Evolutionary conservation across 257 asterid species (phyloP).

Genomic region (Gentiana straminea): DNA sequence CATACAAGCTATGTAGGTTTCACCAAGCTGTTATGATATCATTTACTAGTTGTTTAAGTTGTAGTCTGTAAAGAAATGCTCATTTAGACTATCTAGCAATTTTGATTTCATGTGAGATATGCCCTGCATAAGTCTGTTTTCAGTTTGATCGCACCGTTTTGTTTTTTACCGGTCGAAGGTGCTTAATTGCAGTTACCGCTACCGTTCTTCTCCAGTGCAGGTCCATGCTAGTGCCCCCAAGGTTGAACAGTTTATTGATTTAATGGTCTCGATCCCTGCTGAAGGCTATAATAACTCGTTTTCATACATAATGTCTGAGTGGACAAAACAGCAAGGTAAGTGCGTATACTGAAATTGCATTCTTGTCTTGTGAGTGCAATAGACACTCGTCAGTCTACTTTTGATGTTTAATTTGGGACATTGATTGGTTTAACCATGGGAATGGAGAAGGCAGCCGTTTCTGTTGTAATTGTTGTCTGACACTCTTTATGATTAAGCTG

Average conservation of each 20-base stretch:
- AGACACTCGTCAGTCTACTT: not conserved
- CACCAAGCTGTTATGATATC: no score
- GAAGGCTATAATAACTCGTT: slow-evolving; percentile 71
- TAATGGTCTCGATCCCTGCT: slow-evolving; percentile 66
- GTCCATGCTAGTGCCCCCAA: slow-evolving; percentile 84
- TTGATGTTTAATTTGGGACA: not conserved
- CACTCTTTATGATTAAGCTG: no score
- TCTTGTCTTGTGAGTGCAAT: not conserved
- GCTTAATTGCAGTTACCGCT: slow-evolving; percentile 4
- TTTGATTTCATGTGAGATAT: not conserved
- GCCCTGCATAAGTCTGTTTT: not conserved
- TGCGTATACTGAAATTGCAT: slow-evolving; percentile 9
- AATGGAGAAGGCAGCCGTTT: no score
- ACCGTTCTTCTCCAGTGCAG: slow-evolving; percentile 36
- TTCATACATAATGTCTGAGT: slow-evolving; percentile 80
- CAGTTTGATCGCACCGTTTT: not conserved
- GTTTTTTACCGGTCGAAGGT: slow-evolving; percentile 3
- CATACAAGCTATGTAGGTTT: not conserved
- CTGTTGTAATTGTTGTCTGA: no score
- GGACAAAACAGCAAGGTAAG: slow-evolving; percentile 93
- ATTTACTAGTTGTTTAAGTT: not conserved
- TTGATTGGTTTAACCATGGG: not conserved
- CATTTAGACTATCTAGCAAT: not conserved
- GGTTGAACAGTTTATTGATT: slow-evolving; percentile 72
- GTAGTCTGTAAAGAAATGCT: not conserved